Evolutionary conservation across 257 asterid genomes (phyloP), one percentile per base, ranked within the genome.

Genomic region (Lycium barbarum): DNA sequence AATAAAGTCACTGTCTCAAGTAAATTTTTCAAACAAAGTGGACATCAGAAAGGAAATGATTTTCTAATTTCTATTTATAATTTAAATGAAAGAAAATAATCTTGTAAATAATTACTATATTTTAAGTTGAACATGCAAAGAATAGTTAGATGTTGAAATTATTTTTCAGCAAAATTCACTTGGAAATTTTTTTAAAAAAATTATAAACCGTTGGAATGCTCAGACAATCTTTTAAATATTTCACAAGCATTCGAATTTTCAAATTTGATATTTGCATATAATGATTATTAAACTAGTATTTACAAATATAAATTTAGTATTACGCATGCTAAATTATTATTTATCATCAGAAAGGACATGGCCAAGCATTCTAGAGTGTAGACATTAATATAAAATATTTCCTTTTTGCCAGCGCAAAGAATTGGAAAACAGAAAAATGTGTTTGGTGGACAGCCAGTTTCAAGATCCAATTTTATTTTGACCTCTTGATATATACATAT

Each of bases 401-500:
- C 14, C 3, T 20, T n/a, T 49, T 74, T 74, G 61, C 43, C 79
- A 70, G 54, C 79, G 15, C 79, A 70, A 70, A 70, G 54, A 68
- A 38, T 70, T 70, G 54, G n/a, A 47, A 74, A 47, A 74, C 6
- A 74, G 26, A 49, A 40, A 74, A 47, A 74, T 73, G 2, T 22
- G 12, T 73, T 45, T 74, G 40, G 20, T 74, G 61, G 81, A 47
- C 59, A 47, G 20, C 61, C 81, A 51, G 20, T 20, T 45, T 74
- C 59, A 47, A 73, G 38, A n/a, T 73, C 47, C 59, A 74, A 74
- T 59, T 20, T 74, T 73, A 47, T 11, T n/a, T 73, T 73, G 40
- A 73, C 59, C 58, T 73, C 80, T 73, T 45, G 80, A 72, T 45
- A 10, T 45, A 73, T n/a, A n/a, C n/a, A n/a, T n/a, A n/a, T n/a